Conservation (phyloP, 768 basidiomycete species). For the Mrakia blollopis region DNA sequence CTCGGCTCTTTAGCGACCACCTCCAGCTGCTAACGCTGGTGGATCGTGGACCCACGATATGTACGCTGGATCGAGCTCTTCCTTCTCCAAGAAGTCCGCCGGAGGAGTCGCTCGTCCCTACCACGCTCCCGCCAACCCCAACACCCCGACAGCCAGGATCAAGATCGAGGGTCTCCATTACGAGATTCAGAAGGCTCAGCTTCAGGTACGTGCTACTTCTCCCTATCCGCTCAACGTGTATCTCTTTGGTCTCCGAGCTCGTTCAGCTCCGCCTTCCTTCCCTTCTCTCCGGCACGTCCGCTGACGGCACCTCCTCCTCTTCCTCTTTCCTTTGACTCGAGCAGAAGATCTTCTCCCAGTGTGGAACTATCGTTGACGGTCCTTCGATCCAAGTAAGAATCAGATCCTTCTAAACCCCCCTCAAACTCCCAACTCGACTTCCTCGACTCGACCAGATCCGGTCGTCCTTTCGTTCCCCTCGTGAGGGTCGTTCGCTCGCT, state of each 20-base stretch:
- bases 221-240: background rate
- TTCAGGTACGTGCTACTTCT: slow-evolving; percentile 7
- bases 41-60: slow-evolving; percentile 26
- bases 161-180: slow-evolving; percentile 30
- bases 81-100: background rate
- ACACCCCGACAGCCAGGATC: slow-evolving; percentile 20
- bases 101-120: background rate
- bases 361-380: slow-evolving; percentile 29
- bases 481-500: background rate
- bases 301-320: background rate
- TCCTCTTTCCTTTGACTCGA: background rate
- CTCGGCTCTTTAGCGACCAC: slow-evolving; percentile 14
- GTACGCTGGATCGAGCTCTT: background rate
- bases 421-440: background rate
- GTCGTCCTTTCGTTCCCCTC: background rate
- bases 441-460: background rate
- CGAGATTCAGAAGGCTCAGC: slow-evolving; percentile 27
- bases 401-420: background rate
- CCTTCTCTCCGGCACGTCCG: background rate
- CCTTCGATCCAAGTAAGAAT: slow-evolving; percentile 29
- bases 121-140: background rate
- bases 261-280: background rate
- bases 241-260: background rate
- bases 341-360: slow-evolving; percentile 27
- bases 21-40: slow-evolving; percentile 15